phyloP scores from a whole-genome alignment of 2,329 filamentous ascomycete species.

The Ascochyta rabiei region DNA sequence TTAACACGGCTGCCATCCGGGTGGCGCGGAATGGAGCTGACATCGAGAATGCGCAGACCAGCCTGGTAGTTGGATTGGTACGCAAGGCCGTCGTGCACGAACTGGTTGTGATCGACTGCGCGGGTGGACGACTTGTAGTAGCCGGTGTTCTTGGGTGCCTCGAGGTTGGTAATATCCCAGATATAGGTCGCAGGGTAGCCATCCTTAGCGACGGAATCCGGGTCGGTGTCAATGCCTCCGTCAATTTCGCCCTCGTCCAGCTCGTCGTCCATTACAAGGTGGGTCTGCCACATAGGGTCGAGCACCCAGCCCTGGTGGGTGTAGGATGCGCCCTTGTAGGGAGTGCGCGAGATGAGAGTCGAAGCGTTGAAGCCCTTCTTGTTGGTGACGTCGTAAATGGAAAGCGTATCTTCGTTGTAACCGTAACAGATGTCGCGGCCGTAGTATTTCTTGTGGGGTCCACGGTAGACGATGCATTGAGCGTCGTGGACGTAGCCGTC shows the following conservation, averaged over 20 bases:
- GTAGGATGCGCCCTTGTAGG: conserved; percentile 61
- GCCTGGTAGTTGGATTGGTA: conserved; percentile 54
- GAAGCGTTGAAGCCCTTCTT: conserved; percentile 61
- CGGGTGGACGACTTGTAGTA: conserved; percentile 49
- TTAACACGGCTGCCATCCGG: conserved; percentile 47
- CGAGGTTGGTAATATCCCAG: conserved; percentile 46
- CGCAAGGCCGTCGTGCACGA: conserved; percentile 48
- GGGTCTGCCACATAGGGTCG: conserved; percentile 43
- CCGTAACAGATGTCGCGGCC: conserved; percentile 63
- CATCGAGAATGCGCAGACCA: conserved; percentile 52
- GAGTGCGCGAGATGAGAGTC: conserved; percentile 61
- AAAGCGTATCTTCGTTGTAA: conserved; percentile 62
- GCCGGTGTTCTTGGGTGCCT: conserved; percentile 47
- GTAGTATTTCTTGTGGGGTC: conserved; percentile 57
- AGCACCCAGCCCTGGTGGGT: conserved; percentile 66
- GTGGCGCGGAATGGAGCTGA: conserved; percentile 48
- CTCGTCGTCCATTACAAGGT: conserved; percentile 48
- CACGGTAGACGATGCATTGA: conserved; percentile 63
- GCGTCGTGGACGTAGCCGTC: conserved; percentile 68
- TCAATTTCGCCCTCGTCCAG: conserved; percentile 47
- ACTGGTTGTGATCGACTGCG: conserved; percentile 56
- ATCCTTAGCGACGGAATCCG: conserved; percentile 38
- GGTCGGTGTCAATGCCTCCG: conserved; percentile 19
- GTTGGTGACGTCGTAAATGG: conserved; percentile 60
- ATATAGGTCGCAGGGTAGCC: conserved; percentile 48